Conservation (phyloP, 257 asterid species). For the Knoxia roxburghii region DNA sequence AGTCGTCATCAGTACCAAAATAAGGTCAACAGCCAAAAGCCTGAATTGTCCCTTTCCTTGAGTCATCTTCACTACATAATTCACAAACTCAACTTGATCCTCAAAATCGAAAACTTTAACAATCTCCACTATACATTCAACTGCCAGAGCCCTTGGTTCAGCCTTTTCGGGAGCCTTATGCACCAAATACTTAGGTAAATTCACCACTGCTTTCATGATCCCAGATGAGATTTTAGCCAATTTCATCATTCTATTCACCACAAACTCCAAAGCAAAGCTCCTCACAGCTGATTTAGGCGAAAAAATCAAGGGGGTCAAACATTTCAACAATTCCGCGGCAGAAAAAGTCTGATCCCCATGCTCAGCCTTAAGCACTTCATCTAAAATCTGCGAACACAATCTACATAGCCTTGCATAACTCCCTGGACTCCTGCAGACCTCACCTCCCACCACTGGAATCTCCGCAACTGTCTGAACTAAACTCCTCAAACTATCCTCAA, state of each 20-base stretch:
- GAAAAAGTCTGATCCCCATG: constrained; percentile 69
- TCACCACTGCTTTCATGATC: constrained; percentile 52
- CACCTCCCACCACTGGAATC: constrained; percentile 53
- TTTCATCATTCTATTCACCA: constrained; percentile 54
- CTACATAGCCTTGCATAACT: constrained; percentile 52
- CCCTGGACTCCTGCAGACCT: constrained; percentile 44
- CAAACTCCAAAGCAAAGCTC: constrained; percentile 58
- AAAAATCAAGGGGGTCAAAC: constrained; percentile 54
- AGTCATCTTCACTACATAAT: constrained; percentile 68
- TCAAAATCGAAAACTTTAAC: constrained; percentile 59
- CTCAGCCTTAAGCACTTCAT: constrained; percentile 54
- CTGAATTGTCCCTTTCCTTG: constrained; percentile 75
- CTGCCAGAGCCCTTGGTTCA: constrained; percentile 76
- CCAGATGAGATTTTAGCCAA: constrained; percentile 40
- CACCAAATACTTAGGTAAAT: constrained; percentile 72
- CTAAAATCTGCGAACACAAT: constrained; percentile 45
- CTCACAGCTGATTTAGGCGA: constrained; percentile 50
- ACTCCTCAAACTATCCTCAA: constrained; percentile 82
- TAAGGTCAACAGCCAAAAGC: constrained; percentile 78
- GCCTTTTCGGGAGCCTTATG: constrained; percentile 82
- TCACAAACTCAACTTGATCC: constrained; percentile 53
- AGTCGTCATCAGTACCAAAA: constrained; percentile 45
- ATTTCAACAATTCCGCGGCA: constrained; percentile 72
- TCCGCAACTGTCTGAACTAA: constrained; percentile 72
- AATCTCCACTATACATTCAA: constrained; percentile 67